Evolutionary conservation across 1,284 basidiomycete species (phyloP).

Genomic region (Sphaerobolus stellatus): DNA sequence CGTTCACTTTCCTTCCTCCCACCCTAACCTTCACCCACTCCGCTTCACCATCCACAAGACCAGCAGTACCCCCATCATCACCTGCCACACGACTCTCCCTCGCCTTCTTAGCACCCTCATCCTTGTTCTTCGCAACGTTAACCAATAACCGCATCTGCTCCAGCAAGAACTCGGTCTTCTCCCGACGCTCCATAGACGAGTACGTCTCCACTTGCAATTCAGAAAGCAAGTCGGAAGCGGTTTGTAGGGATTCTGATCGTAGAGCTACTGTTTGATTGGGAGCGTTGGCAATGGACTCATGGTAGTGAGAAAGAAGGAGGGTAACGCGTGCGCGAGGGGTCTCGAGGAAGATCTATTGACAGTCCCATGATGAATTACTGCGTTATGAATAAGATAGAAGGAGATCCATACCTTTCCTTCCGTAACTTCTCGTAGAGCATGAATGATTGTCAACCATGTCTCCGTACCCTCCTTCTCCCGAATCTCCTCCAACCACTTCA

Average conservation of each 20-base stretch:
- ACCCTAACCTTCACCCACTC: constrained; percentile 93
- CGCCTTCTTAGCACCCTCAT: constrained; percentile 32
- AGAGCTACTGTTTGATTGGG: constrained; percentile 44
- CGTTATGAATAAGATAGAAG: neutral
- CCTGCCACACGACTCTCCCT: constrained; percentile 35
- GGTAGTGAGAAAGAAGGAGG: constrained; percentile 76
- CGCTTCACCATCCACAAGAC: constrained; percentile 67
- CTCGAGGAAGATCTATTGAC: constrained; percentile 88
- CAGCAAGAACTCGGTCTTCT: constrained; percentile 98
- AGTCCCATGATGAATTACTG: neutral
- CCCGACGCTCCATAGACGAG: constrained; percentile 95
- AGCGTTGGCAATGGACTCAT: constrained; percentile 64
- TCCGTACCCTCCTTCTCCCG: constrained; percentile 65
- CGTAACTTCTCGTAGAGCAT: constrained; percentile 88
- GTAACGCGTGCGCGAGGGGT: constrained; percentile 95
- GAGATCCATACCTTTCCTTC: constrained; percentile 82
- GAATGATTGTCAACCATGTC: constrained; percentile 84
- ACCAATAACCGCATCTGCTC: constrained; percentile 95
- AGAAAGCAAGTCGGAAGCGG: constrained; percentile 85
- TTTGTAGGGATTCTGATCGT: constrained; percentile 61
- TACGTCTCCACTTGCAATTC: constrained; percentile 99
- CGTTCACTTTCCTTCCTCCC: constrained; percentile 92
- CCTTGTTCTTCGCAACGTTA: constrained; percentile 70
- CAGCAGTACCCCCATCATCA: constrained; percentile 55
- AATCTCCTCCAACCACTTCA: constrained; percentile 78